A percentile compares a stretch with the other conserved stretches of the same genome.
Evolutionary conservation across 768 basidiomycete species (phyloP).

Genomic region (Pleurotus citrinopileatus): DNA sequence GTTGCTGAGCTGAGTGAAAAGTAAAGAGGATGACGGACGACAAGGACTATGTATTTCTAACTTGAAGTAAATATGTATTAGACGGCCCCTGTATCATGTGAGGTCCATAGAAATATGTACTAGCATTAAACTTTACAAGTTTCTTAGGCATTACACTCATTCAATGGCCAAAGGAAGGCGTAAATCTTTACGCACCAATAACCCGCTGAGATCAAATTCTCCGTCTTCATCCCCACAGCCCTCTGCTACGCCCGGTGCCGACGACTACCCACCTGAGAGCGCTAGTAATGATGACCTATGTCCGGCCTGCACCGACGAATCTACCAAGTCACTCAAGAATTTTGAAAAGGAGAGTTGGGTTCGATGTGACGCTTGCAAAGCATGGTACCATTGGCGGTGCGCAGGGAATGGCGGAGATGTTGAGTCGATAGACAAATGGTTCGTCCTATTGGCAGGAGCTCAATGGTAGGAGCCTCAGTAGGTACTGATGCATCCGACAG

Average conservation of each 20-base stretch:
- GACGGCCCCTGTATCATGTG: conserved; percentile 1
- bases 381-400: conserved; percentile 85
- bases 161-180: conserved; percentile 1
- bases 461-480: conserved; percentile 4
- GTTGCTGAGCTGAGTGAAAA: conserved; percentile 90
- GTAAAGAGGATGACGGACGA: conserved; percentile 24
- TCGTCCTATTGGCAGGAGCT: conserved; percentile 23
- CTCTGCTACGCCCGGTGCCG: neutral
- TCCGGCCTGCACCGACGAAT: conserved; percentile 47
- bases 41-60: conserved; percentile 10
- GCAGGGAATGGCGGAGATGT: conserved; percentile 64
- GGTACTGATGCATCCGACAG: conserved; percentile 30
- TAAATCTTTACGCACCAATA: conserved; percentile 1
- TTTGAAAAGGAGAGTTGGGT: conserved; percentile 78
- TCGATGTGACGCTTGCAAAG: conserved; percentile 76
- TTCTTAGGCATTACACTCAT: too few species aligned
- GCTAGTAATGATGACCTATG: conserved; percentile 30
- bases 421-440: conserved; percentile 79
- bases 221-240: neutral
- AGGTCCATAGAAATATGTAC: neutral
- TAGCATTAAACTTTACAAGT: too few species aligned
- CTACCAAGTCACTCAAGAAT: conserved; percentile 26
- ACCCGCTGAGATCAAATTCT: neutral
- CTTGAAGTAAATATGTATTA: too few species aligned
- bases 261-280: neutral